Evolutionary conservation across 768 basidiomycete genomes (phyloP).

Genomic region (Leccinum subgranulosum): DNA sequence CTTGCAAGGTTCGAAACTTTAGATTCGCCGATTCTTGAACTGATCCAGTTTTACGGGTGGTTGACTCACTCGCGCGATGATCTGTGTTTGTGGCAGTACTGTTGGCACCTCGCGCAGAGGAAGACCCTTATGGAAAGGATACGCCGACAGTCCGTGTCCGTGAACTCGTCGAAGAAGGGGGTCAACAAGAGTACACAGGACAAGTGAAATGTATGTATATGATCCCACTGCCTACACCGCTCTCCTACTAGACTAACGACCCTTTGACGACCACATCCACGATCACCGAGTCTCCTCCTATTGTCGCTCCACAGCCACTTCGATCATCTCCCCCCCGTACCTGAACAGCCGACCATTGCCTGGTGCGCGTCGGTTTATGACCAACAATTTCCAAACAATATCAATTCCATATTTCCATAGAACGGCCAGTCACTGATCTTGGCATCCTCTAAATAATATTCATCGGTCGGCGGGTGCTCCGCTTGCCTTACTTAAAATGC

Average conservation of each 20-base stretch:
- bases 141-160: conserved; percentile 27
- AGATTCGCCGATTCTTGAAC: conserved; percentile 29
- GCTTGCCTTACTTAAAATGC: conserved; percentile 29
- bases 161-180: conserved; percentile 14
- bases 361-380: conserved; percentile 34
- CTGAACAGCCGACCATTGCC: conserved; percentile 28
- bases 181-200: conserved; percentile 32
- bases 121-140: conserved; percentile 27
- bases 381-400: conserved; percentile 32
- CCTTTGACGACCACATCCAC: conserved; percentile 25
- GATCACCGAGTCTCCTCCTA: conserved; percentile 7
- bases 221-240: conserved; percentile 11
- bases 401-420: conserved; percentile 35
- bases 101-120: conserved; percentile 17
- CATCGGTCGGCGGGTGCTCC: conserved; percentile 8
- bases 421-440: conserved; percentile 25
- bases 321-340: conserved; percentile 31
- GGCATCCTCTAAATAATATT: conserved; percentile 14
- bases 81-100: conserved; percentile 25
- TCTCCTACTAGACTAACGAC: conserved; percentile 23
- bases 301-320: conserved; percentile 33
- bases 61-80: conserved; percentile 21
- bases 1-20: conserved; percentile 23
- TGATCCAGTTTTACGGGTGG: conserved; percentile 9
- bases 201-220: conserved; percentile 17